phyloP scores from a whole-genome alignment of 129 eudicot species.

The Scalesia atractyloides region DNA sequence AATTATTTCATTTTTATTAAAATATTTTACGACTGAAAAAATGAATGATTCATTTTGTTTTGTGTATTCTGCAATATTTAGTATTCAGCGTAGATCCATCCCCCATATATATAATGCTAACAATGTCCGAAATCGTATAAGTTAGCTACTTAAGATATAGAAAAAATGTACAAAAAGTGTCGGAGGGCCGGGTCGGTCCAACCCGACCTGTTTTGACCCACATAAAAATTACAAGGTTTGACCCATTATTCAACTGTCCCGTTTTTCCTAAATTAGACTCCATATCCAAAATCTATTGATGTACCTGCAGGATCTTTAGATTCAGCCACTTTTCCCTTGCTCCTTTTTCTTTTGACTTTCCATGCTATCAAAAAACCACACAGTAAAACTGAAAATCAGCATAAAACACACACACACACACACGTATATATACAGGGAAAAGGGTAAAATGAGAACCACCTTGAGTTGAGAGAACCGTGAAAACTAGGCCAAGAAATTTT shows the following conservation, averaged over 20 bases:
- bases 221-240: not conserved
- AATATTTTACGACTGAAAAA: too few species aligned
- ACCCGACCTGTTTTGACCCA: not conserved
- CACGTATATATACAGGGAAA: too few species aligned
- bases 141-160: not conserved
- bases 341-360: not conserved
- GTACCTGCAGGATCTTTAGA: not conserved
- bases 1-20: too few species aligned
- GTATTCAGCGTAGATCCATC: too few species aligned
- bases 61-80: too few species aligned
- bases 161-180: not conserved
- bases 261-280: not conserved
- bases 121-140: too few species aligned
- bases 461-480: too few species aligned
- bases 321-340: not conserved
- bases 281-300: not conserved
- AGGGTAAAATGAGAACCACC: too few species aligned
- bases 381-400: not conserved
- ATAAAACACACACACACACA: not conserved
- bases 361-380: not conserved
- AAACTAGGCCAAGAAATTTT: too few species aligned
- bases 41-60: too few species aligned
- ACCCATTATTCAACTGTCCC: not conserved
- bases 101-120: too few species aligned
- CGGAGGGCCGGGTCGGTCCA: not conserved